These are phyloP conservation scores for Leccinum aurantiacum DNA, from an alignment of 768 basidiomycete genomes.

Conservation along the genomic window DNA sequence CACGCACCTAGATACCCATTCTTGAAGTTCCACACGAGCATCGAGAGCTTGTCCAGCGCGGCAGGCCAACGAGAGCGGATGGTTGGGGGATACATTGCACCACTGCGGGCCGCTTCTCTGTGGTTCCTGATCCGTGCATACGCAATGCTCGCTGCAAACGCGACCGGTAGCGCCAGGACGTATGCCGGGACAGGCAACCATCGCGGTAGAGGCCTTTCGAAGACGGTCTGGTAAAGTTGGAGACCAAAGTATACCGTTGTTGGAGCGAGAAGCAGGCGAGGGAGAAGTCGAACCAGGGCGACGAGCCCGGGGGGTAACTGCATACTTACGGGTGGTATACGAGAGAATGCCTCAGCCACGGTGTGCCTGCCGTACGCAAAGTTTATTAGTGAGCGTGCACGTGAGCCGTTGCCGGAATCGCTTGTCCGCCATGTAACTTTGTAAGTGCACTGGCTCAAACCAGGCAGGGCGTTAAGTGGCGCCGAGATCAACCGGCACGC, in stretches of 20 bases:
- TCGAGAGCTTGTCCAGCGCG: constrained; percentile 46
- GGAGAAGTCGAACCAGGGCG: constrained; percentile 33
- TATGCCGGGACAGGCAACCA: constrained; percentile 20
- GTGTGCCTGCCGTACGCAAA: no score
- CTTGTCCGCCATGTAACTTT: no score
- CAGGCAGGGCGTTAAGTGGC: no score
- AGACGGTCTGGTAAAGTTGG: constrained; percentile 10
- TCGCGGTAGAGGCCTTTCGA: constrained; percentile 1
- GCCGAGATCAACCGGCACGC: no score
- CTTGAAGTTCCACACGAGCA: constrained; percentile 39
- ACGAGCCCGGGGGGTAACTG: constrained; percentile 33
- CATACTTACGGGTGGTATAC: background rate
- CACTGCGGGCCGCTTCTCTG: constrained; percentile 42
- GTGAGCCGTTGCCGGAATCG: no score
- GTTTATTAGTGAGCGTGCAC: no score
- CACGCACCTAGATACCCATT: constrained; percentile 50
- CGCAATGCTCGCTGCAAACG: constrained; percentile 23
- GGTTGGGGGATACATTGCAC: constrained; percentile 46
- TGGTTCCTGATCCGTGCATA: constrained; percentile 48
- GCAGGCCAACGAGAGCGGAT: constrained; percentile 41
- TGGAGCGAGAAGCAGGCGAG: constrained; percentile 24
- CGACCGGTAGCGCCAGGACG: constrained; percentile 26
- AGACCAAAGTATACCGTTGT: constrained; percentile 15
- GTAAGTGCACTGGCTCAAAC: no score
- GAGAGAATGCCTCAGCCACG: no score